A percentile compares a stretch with the other conserved stretches of the same genome.
Evolutionary conservation across 805 yeast species (phyloP).

Genomic region (Pachysolen tannophilus): DNA sequence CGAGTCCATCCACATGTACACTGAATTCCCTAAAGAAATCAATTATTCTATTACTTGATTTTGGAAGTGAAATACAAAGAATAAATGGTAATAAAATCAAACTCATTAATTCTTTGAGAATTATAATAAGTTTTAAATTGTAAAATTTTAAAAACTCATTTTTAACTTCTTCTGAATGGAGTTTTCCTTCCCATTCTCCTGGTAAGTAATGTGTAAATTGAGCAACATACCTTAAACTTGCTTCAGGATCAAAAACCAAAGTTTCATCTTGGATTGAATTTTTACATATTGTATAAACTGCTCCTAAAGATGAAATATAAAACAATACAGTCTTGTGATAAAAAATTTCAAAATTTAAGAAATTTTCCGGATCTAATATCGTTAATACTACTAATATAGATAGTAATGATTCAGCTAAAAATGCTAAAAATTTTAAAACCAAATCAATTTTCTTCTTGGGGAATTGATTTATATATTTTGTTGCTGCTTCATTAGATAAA

Average conservation of each 20-base stretch:
- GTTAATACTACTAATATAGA: constrained; percentile 78
- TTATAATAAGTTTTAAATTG: constrained; percentile 61
- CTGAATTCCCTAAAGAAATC: constrained; percentile 90
- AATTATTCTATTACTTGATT: constrained; percentile 63
- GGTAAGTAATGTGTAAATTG: constrained; percentile 91
- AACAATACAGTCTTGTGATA: constrained; percentile 76
- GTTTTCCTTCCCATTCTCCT: constrained; percentile 72
- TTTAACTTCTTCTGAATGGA: constrained; percentile 81
- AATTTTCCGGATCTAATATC: constrained; percentile 81
- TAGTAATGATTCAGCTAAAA: constrained; percentile 81
- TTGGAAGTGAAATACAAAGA: constrained; percentile 78
- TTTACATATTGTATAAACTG: constrained; percentile 78
- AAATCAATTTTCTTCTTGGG: constrained; percentile 70
- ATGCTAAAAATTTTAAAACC: constrained; percentile 52
- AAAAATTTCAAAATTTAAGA: constrained; percentile 82
- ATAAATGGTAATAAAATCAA: constrained; percentile 81
- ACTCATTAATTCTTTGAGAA: constrained; percentile 74
- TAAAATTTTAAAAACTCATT: constrained; percentile 73
- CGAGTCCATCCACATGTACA: constrained; percentile 88
- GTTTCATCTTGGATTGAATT: constrained; percentile 55
- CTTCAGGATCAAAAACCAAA: constrained; percentile 88
- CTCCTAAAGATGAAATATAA: constrained; percentile 83
- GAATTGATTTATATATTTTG: constrained; percentile 80
- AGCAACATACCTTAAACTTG: constrained; percentile 69
- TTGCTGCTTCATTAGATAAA: constrained; percentile 71